Evolutionary conservation across 805 yeast species (phyloP), one percentile per base, ranked within the genome.

Genomic region (Metschnikowia anglica): DNA sequence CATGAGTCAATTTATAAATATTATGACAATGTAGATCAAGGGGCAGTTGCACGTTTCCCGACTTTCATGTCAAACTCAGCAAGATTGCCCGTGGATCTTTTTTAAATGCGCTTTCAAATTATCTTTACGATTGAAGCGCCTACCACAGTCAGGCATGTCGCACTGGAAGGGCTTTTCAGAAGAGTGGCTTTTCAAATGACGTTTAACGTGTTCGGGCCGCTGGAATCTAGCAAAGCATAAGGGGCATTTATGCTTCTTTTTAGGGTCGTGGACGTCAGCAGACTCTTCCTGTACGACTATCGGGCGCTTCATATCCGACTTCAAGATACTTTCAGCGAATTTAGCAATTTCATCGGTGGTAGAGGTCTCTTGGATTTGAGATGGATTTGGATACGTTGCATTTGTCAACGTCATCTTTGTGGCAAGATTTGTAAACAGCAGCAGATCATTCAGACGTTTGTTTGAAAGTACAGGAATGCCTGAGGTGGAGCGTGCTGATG

Each of bases 131-230:
- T 78, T 79, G 59, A 79, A 79, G 44, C 81, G 60, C 57, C 77
- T 76, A 18, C 76, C 76, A 57, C 83, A 79, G 29, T 70, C 64
- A 3, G 66, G 66, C 50, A 72, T 73, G 38, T 76, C 73, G 56
- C 83, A 79, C 44, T 66, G 72, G 51, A 68, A 79, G 6, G 83
- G 83, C 53, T 77, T 78, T 49, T 78, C 83, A 9, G 75, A 64
- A 4, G 80, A 73, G 58, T 79, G 83, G 32, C 77, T 69, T 55
- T 79, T 72, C 74, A 79, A 68, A 54, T 79, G 81, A 48, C 87
- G 60, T 58, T 79, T 82, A 21, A 82, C 88, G 59, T 82, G 88
- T 54, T 82, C 88, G 2, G 88, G 85, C 49, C 85, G 62, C 58
- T 81, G 87, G 67, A 81, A 81, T 38, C 75, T 62, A 29, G 80